phyloP scores from a whole-genome alignment of 2,329 filamentous ascomycete species.

The Calonectria honghensis region DNA sequence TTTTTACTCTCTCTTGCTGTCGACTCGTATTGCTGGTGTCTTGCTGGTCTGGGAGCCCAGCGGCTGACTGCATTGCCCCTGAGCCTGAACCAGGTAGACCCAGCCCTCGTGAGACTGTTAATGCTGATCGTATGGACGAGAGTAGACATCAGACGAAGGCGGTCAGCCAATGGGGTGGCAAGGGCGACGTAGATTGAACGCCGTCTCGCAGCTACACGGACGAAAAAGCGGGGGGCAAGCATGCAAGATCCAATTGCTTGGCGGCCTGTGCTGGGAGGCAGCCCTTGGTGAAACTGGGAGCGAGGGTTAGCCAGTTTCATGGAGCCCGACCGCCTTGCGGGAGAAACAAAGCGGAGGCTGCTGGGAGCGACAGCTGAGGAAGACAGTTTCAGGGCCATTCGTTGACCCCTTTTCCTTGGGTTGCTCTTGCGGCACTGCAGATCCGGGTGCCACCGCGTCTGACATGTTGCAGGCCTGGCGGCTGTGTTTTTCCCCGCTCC shows the following conservation, averaged over 20 bases:
- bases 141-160: constrained; percentile 12
- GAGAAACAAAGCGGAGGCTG: not conserved
- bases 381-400: constrained; percentile 15
- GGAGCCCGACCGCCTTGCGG: not conserved
- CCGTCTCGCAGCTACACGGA: constrained; percentile 10
- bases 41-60: not conserved
- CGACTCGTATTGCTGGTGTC: not conserved
- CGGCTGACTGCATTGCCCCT: constrained; percentile 9
- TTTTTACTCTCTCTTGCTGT: constrained; percentile 2
- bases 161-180: constrained; percentile 9
- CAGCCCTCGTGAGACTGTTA: constrained; percentile 15
- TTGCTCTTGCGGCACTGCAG: not conserved
- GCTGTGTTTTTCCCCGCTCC: not conserved
- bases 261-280: constrained; percentile 18
- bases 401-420: not conserved
- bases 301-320: constrained; percentile 28
- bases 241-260: constrained; percentile 23
- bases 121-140: constrained; percentile 25
- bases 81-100: constrained; percentile 11
- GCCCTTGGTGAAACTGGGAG: constrained; percentile 29
- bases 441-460: constrained; percentile 22
- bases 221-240: constrained; percentile 5
- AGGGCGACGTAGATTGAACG: not conserved
- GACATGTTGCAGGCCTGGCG: constrained; percentile 1
- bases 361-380: constrained; percentile 8